Evolutionary conservation across 495 filamentous ascomycete species (phyloP), one percentile per base, ranked within the genome.

Genomic region (Lepraria neglecta): DNA sequence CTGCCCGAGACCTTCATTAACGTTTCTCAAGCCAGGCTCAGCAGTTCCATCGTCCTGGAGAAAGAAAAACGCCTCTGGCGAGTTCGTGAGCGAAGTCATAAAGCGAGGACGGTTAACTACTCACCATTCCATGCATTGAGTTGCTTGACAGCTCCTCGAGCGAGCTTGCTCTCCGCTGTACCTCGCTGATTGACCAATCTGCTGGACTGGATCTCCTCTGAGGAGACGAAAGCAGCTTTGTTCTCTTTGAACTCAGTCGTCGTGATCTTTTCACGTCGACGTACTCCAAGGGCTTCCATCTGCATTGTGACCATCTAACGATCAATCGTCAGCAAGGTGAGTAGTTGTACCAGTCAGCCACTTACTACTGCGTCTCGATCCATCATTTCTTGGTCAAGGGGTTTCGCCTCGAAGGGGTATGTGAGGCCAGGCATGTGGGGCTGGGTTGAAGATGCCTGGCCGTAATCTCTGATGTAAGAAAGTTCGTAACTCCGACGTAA

Each of bases 91-190:
- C 35, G 35, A 10, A 38, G 4, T 38, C 7, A 2, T 38, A 6
- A 9, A 19, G 35, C 6, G 3, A 10, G 15, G n/a, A 17, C 35
- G 30, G 17, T 11, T 0, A 3, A 19, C 17, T 10, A 54, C 51
- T 54, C 30, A 54, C 51, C 35, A 17, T 54, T 54, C 51, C 56
- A 66, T 15, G 17, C 31, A 14, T 21, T 35, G 4, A 52, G 30
- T 1, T 45, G 48, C 4, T 50, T 14, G 11, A 11, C 28, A 45
- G 40, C 19, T 24, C 12, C 59, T 55, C 65, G 68, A 65, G 50
- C 71, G 65, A 6, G 64, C 61, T 24, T 68, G 62, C 27, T 71
- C 40, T 66, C 62, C 33, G 64, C 65, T 6, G 64, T 63, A 31
- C 48, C 68, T 3, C 47, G 64, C 12, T 67, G 63, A 54, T 46